Evolutionary conservation across 495 filamentous ascomycete genomes (phyloP), one percentile per base, ranked within the genome.

Genomic region (Penicillium arizonense): DNA sequence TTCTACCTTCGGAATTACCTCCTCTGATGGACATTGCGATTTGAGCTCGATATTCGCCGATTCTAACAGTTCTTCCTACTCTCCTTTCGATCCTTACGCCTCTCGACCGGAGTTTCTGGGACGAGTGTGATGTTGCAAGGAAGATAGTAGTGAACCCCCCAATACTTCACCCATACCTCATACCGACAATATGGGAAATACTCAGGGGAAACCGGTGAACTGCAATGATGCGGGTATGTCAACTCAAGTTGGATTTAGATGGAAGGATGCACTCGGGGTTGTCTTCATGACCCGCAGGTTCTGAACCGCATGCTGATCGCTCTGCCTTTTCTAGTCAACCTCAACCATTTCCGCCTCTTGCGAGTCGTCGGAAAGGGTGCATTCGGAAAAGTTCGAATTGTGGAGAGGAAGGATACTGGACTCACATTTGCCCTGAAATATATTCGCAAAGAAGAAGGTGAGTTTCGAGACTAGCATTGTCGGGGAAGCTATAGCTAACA

Each of bases 381-480:
- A 16, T 98, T 98, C 71, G 94, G 94, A 55, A 98, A 98, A 70
- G 94, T 98, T 53, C 87, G 94, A 52, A 98, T 98, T 60, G 94
- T 98, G 60, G 94, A 98, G 77, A 82, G 91, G 56, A 98, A 97
- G 70, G 94, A 98, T 67, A 95, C 93, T 1, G 87, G 86, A 40
- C 85, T 88, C 66, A 92, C 92, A 7, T 98, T 98, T 67, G 94
- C 94, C 4, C 77, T 98, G 39, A 98, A 97, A 66, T 97, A 98
- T 70, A 97, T 98, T 46, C 87, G 94, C 38, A 97, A 97, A 81
- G 94, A 98, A 87, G 94, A 98, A 82, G 89, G 92, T 95, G 62
- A 47, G 86, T 58, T 14, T 72, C 26, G 34, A 16, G 50, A 21
- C 20, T 43, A 59, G 41, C 20, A 21, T 36, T 26, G 8, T 9